Evolutionary conservation across 116 monocot species (phyloP).

Genomic region (Papilionanthe hybrid): DNA sequence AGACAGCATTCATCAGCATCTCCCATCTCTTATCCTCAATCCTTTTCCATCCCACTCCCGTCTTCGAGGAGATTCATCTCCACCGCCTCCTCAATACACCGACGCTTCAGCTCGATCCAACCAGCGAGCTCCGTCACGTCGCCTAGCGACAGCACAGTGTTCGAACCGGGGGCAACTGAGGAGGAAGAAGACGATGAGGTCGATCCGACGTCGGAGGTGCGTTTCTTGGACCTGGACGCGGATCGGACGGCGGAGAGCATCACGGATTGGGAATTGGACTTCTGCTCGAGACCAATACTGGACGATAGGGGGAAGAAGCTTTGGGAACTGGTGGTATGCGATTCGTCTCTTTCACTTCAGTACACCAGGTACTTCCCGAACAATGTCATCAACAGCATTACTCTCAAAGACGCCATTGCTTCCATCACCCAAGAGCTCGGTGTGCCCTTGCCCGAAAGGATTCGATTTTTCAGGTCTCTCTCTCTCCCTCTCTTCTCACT

Average conservation of each 20-base stretch:
- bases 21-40: neutral
- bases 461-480: constrained; percentile 73
- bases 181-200: constrained; percentile 33
- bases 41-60: neutral
- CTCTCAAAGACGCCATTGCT: constrained; percentile 79
- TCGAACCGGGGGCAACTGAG: constrained; percentile 10
- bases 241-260: constrained; percentile 31
- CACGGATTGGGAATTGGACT: constrained; percentile 87
- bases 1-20: neutral
- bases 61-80: neutral
- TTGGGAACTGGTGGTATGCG: constrained; percentile 94
- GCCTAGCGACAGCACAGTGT: constrained; percentile 6
- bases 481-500: neutral
- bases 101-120: constrained; percentile 7
- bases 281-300: constrained; percentile 93
- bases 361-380: constrained; percentile 91
- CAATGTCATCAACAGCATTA: constrained; percentile 91
- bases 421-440: constrained; percentile 31
- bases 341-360: constrained; percentile 74
- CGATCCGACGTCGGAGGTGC: constrained; percentile 61
- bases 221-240: constrained; percentile 61
- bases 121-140: constrained; percentile 25
- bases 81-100: neutral
- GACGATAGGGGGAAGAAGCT: constrained; percentile 87
- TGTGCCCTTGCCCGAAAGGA: constrained; percentile 73